Evolutionary conservation across 1,139 yeast species (phyloP).

Genomic region (Geotrichum citri-aurantii): DNA sequence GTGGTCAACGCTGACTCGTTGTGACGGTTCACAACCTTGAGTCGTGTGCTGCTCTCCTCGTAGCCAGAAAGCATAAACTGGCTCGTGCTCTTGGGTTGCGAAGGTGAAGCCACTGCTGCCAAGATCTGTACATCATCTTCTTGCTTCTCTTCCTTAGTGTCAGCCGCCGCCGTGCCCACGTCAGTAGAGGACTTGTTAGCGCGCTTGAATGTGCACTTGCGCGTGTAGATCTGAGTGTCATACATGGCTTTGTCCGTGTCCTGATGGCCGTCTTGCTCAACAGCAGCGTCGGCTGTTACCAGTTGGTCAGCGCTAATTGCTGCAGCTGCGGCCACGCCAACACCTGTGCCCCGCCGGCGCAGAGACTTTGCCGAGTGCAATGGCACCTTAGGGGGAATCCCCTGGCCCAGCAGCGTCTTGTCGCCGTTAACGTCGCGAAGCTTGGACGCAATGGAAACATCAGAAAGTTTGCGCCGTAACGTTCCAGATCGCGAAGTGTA

Average conservation of each 20-base stretch:
- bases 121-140: slow-evolving; percentile 11
- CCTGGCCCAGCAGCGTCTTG: slow-evolving; percentile 22
- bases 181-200: not conserved
- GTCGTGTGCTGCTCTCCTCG: slow-evolving; percentile 22
- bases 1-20: not conserved
- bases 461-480: slow-evolving; percentile 7
- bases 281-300: not conserved
- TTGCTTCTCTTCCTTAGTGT: slow-evolving; percentile 7
- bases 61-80: slow-evolving; percentile 30
- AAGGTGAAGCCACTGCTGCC: slow-evolving; percentile 1
- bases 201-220: slow-evolving; percentile 14
- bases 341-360: slow-evolving; percentile 1
- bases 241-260: not conserved
- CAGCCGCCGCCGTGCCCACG: slow-evolving; percentile 4
- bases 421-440: slow-evolving; percentile 4
- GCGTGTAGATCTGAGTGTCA: slow-evolving; percentile 15
- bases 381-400: slow-evolving; percentile 31
- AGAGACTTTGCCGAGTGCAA: slow-evolving; percentile 20
- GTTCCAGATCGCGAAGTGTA: slow-evolving; percentile 7
- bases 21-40: slow-evolving; percentile 25
- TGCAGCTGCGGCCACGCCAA: not conserved
- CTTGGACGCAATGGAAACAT: slow-evolving; percentile 10
- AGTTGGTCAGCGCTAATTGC: not conserved
- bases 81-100: slow-evolving; percentile 8
- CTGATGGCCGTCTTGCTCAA: not conserved